Conservation (phyloP, 768 basidiomycete species). For the Paxillus involutus region DNA sequence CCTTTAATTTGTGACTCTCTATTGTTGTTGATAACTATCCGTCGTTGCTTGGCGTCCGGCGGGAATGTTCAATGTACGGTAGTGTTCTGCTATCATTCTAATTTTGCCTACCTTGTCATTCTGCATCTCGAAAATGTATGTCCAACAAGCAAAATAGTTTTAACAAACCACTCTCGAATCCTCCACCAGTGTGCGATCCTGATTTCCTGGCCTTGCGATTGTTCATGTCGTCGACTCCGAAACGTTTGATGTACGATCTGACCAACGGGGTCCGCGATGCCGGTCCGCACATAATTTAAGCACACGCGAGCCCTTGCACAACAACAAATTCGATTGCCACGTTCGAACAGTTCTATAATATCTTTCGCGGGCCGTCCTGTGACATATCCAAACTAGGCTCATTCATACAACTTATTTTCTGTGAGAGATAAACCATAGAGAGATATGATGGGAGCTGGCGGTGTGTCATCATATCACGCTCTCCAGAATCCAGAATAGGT, state of each 20-base stretch:
- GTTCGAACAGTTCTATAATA: not conserved
- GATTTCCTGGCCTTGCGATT: not conserved
- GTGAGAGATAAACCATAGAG: not conserved
- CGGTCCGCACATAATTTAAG: not conserved
- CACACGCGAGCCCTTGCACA: not conserved
- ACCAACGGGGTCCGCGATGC: not conserved
- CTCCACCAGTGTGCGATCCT: not conserved
- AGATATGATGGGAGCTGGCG: not conserved
- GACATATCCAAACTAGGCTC: not conserved
- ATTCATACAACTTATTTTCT: not conserved
- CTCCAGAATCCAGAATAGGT: not conserved
- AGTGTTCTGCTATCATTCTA: conserved; percentile 12
- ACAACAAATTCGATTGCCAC: not conserved
- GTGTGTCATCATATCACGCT: not conserved
- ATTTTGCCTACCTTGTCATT: conserved; percentile 9
- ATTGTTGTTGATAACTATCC: conserved; percentile 14
- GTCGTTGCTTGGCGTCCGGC: not conserved
- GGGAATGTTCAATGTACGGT: conserved; percentile 11
- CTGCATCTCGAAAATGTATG: not conserved
- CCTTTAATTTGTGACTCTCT: conserved; percentile 19
- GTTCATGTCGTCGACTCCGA: not conserved
- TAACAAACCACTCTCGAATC: not conserved
- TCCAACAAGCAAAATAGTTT: not conserved
- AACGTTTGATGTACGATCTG: not conserved
- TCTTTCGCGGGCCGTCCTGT: not conserved